Evolutionary conservation across 2,329 filamentous ascomycete genomes (phyloP), one percentile per base, ranked within the genome.

Genomic region (Aureobasidium sp.): DNA sequence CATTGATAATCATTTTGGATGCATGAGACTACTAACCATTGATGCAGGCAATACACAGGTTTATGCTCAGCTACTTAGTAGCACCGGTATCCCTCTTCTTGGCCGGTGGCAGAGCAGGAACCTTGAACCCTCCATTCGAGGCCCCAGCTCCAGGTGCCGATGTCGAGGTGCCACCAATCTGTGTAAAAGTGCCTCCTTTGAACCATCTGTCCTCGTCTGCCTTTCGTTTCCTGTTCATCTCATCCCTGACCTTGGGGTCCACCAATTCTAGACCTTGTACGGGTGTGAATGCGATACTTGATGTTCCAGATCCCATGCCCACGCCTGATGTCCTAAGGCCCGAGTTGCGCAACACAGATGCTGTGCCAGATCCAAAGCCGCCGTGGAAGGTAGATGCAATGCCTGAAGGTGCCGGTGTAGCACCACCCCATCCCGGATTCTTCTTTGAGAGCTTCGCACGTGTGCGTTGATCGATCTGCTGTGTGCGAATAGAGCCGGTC

Each of bases 131-230:
- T 2, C 49, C 59, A 32, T 54, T 55, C 2, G 37, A 11, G 5
- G 36, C 41, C 1, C 16, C 30, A 25, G 15, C 30, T 8, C 32
- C 32, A 1, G 32, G 21, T 15, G 42, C 11, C 8, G 42, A 48
- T 11, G 80, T 84, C 55, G 81, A 81, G 64, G 81, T 79, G 32
- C 70, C 70, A n/a, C 86, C 86, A 61, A 96, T 83, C 73, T 97
- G 92, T 9, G 94, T 97, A 71, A 99, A 99, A 0, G 90, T 92
- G n/a, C 94, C 94, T 50, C 91, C 90, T 75, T 94, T 96, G 79
- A 99, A 99, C 88, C 91, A 99, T 41, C 91, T 82, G 72, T 97
- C 93, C 72, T 96, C 91, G 65, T 97, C 94, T 0, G 91, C 92
- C 73, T 96, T 95, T 65, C 91, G 81, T 79, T 97, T 97, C 68